Percentiles rank a stretch among this genome's conserved stretches.
Evolutionary conservation across 805 yeast species (phyloP).

Genomic region (Danielia oregonensis): DNA sequence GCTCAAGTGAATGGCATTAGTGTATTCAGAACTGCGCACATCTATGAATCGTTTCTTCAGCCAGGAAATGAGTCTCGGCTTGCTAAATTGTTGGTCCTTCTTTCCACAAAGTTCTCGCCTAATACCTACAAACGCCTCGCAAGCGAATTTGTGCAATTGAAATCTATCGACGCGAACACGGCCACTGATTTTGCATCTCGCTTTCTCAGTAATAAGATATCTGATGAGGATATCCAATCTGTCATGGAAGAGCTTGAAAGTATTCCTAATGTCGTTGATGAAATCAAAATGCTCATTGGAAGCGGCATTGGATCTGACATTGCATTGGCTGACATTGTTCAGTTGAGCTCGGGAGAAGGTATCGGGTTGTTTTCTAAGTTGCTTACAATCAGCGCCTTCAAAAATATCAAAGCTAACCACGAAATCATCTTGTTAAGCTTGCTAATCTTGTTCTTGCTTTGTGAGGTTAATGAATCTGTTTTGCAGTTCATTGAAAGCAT

Average conservation of each 20-base stretch:
- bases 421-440: slow-evolving; percentile 27
- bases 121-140: slow-evolving; percentile 26
- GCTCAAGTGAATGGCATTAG: slow-evolving; percentile 34
- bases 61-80: slow-evolving; percentile 15
- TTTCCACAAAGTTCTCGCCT: slow-evolving; percentile 25
- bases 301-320: slow-evolving; percentile 2
- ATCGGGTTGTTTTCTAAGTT: slow-evolving; percentile 23
- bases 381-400: slow-evolving; percentile 22
- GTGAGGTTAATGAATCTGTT: slow-evolving; percentile 29
- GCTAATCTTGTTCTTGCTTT: slow-evolving; percentile 27
- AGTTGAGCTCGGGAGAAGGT: slow-evolving; percentile 9
- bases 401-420: slow-evolving; percentile 26
- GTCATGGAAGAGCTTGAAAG: slow-evolving; percentile 21
- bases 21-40: slow-evolving; percentile 28
- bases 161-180: slow-evolving; percentile 12
- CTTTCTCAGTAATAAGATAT: slow-evolving; percentile 22
- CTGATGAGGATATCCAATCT: slow-evolving; percentile 19
- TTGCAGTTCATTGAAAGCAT: slow-evolving; percentile 22
- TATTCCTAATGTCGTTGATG: slow-evolving; percentile 24
- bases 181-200: slow-evolving; percentile 22
- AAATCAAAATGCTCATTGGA: slow-evolving; percentile 22
- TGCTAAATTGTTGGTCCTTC: slow-evolving; percentile 17
- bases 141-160: slow-evolving; percentile 11
- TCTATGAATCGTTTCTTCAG: slow-evolving; percentile 23
- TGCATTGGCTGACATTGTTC: slow-evolving; percentile 1